Conservation (phyloP, 2,329 filamentous ascomycete genomes). For the Plenodomus tracheiphilus region DNA sequence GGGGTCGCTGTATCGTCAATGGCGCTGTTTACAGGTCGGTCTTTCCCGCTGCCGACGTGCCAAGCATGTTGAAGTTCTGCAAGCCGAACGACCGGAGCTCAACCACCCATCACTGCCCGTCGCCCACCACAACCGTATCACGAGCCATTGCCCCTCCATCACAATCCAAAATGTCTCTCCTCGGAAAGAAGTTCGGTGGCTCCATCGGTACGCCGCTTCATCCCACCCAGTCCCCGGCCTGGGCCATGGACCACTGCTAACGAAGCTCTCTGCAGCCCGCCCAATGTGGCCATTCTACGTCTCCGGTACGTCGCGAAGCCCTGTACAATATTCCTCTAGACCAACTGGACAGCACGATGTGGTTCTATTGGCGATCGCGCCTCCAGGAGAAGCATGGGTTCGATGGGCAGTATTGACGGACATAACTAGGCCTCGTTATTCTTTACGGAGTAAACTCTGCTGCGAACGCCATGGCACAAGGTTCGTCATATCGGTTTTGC, state of each 20-base stretch:
- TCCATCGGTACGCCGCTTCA: constrained; percentile 51
- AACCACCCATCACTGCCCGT: constrained; percentile 28
- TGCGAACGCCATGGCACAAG: constrained; percentile 73
- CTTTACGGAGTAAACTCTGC: constrained; percentile 89
- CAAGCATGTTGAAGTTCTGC: constrained; percentile 34
- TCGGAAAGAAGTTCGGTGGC: constrained; percentile 57
- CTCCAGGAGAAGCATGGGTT: neutral
- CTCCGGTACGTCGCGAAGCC: constrained; percentile 71
- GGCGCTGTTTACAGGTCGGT: constrained; percentile 23
- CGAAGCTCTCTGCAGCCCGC: constrained; percentile 63
- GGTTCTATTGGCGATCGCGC: constrained; percentile 5
- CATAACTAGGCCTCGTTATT: constrained; percentile 71
- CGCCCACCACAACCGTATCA: constrained; percentile 35
- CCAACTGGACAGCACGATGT: constrained; percentile 2
- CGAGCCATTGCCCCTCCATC: constrained; percentile 36
- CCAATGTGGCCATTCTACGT: constrained; percentile 92
- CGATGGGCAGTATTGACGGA: constrained; percentile 20
- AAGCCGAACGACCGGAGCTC: constrained; percentile 20
- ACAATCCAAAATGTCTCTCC: constrained; percentile 48
- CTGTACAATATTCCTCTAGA: neutral
- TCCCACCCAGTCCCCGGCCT: neutral
- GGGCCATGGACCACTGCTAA: neutral
- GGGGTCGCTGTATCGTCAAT: constrained; percentile 14
- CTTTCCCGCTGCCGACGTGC: constrained; percentile 24
- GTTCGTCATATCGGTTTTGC: constrained; percentile 58